These are phyloP conservation scores for Naganishia onofrii DNA, from an alignment of 768 basidiomycete species.

Conservation along the genomic window DNA sequence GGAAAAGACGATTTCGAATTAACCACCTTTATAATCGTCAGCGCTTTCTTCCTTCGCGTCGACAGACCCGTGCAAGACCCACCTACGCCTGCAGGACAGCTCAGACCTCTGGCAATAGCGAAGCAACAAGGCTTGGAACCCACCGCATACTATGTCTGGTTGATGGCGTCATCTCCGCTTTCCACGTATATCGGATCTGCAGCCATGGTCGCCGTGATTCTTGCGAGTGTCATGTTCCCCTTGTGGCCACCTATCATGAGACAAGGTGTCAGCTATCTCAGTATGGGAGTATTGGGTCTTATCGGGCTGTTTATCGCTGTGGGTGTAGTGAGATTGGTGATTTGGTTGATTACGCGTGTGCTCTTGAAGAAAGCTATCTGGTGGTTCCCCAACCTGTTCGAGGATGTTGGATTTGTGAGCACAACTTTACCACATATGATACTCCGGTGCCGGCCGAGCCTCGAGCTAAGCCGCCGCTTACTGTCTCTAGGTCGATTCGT, in stretches of 20 bases:
- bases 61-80: constrained; percentile 60
- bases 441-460: neutral
- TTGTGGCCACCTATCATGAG: constrained; percentile 93
- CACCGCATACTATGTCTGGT: constrained; percentile 91
- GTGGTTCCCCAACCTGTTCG: constrained; percentile 97
- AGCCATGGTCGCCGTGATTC: constrained; percentile 86
- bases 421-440: neutral
- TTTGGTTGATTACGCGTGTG: constrained; percentile 88
- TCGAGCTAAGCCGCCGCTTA: neutral
- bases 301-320: constrained; percentile 86
- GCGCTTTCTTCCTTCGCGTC: constrained; percentile 87
- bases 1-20: neutral
- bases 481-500: constrained; percentile 77
- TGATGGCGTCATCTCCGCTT: constrained; percentile 91
- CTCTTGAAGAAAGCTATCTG: constrained; percentile 87
- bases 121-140: constrained; percentile 68
- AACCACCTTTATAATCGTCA: constrained; percentile 15
- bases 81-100: constrained; percentile 51
- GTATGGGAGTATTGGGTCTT: constrained; percentile 79
- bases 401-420: constrained; percentile 96
- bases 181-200: constrained; percentile 86
- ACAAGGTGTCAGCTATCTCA: constrained; percentile 92
- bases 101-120: constrained; percentile 75
- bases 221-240: constrained; percentile 98
- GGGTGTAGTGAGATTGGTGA: constrained; percentile 83